Conservation (phyloP, 2,329 filamentous ascomycete genomes). For the Neonectria magnoliae region DNA sequence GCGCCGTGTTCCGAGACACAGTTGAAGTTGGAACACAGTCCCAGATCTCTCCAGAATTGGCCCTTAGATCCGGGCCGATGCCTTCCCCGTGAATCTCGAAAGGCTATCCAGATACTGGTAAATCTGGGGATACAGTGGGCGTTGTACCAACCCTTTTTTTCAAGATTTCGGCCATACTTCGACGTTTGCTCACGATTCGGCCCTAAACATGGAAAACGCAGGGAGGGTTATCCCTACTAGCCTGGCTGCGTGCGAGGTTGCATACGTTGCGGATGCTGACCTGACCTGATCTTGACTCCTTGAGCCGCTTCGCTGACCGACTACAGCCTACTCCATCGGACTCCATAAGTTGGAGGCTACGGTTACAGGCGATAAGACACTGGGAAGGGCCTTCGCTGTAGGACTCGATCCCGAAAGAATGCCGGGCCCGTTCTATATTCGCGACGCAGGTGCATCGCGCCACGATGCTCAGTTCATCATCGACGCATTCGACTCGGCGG, state of each 20-base stretch:
- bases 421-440: slow-evolving; percentile 37
- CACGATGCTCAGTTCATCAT: slow-evolving; percentile 45
- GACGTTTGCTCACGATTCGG: slow-evolving; percentile 17
- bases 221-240: slow-evolving; percentile 38
- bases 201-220: slow-evolving; percentile 27
- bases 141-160: neutral
- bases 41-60: slow-evolving; percentile 11
- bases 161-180: slow-evolving; percentile 1
- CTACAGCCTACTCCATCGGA: neutral
- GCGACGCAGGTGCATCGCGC: slow-evolving; percentile 33
- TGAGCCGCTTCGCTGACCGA: slow-evolving; percentile 19
- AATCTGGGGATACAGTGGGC: slow-evolving; percentile 13
- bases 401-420: slow-evolving; percentile 26
- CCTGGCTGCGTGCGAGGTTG: slow-evolving; percentile 23
- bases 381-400: neutral
- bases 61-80: slow-evolving; percentile 17
- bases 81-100: slow-evolving; percentile 21
- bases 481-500: slow-evolving; percentile 43
- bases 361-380: slow-evolving; percentile 27
- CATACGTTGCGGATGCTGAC: slow-evolving; percentile 25
- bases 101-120: slow-evolving; percentile 10
- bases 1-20: slow-evolving; percentile 2
- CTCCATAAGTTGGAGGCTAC: neutral
- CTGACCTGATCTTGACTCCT: slow-evolving; percentile 29
- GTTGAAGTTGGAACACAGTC: slow-evolving; percentile 1